Evolutionary conservation across 176 grass and related monocot genomes (phyloP).

Genomic region (maize (Zea mays)): Zm-B73-REFERENCE-NAM-5.0 NC_050101.1:105191001-105191500

Average conservation of each 20-base stretch:
- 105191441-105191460: conserved; percentile 91
- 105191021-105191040: conserved; percentile 10
- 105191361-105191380: conserved; percentile 54
- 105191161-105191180: conserved; percentile 36
- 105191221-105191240: conserved; percentile 30
- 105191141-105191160: conserved; percentile 48
- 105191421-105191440: conserved; percentile 92
- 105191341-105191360: conserved; percentile 65
- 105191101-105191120: conserved; percentile 24
- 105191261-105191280: conserved; percentile 49
- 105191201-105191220: conserved; percentile 41
- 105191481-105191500: conserved; percentile 97
- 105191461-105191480: conserved; percentile 70
- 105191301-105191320: conserved; percentile 51
- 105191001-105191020: conserved; percentile 9
- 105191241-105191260: conserved; percentile 31
- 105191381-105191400: conserved; percentile 66
- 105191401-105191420: conserved; percentile 79
- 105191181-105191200: conserved; percentile 35
- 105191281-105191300: conserved; percentile 53
- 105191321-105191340: conserved; percentile 52
- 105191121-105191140: conserved; percentile 40
- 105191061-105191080: conserved; percentile 39
- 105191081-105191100: conserved; percentile 1
- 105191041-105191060: conserved; percentile 31